Evolutionary conservation across 2,329 filamentous ascomycete species (phyloP).

Genomic region (Fusarium equiseti): DNA sequence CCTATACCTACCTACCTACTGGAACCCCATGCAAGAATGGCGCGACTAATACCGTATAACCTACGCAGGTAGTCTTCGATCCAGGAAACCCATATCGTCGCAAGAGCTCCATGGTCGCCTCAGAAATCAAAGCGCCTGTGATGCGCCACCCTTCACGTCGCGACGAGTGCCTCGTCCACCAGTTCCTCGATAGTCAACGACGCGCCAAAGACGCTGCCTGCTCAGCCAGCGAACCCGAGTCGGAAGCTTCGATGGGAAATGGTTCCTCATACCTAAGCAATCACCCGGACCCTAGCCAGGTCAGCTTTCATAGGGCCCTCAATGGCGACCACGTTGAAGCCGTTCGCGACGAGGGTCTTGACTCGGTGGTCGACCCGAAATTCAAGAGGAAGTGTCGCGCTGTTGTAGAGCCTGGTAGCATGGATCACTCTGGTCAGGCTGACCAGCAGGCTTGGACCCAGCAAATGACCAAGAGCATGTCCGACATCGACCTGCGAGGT

Average conservation of each 20-base stretch:
- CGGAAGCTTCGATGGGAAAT: slow-evolving; percentile 46
- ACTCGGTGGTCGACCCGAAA: slow-evolving; percentile 44
- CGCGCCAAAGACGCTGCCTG: slow-evolving; percentile 48
- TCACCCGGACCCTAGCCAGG: slow-evolving; percentile 26
- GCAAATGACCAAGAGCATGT: slow-evolving; percentile 59
- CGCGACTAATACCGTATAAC: slow-evolving; percentile 12
- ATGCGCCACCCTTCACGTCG: slow-evolving; percentile 47
- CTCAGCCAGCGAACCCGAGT: slow-evolving; percentile 46
- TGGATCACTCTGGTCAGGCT: slow-evolving; percentile 62
- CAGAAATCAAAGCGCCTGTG: slow-evolving; percentile 58
- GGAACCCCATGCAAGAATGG: background rate
- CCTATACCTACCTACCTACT: background rate
- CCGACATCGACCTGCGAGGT: slow-evolving; percentile 55
- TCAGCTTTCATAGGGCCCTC: slow-evolving; percentile 18
- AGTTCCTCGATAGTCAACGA: slow-evolving; percentile 70
- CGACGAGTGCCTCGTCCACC: slow-evolving; percentile 74
- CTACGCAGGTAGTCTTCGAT: slow-evolving; percentile 70
- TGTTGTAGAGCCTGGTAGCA: slow-evolving; percentile 56
- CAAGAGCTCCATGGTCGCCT: slow-evolving; percentile 73
- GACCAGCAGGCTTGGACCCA: slow-evolving; percentile 69
- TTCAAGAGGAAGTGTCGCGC: slow-evolving; percentile 44
- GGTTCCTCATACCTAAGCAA: slow-evolving; percentile 38
- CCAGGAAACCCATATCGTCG: slow-evolving; percentile 70
- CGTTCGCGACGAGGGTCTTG: slow-evolving; percentile 30
- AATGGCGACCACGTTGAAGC: slow-evolving; percentile 32